Conservation (phyloP, 805 yeast genomes). For the Ogataea methanolica region DNA sequence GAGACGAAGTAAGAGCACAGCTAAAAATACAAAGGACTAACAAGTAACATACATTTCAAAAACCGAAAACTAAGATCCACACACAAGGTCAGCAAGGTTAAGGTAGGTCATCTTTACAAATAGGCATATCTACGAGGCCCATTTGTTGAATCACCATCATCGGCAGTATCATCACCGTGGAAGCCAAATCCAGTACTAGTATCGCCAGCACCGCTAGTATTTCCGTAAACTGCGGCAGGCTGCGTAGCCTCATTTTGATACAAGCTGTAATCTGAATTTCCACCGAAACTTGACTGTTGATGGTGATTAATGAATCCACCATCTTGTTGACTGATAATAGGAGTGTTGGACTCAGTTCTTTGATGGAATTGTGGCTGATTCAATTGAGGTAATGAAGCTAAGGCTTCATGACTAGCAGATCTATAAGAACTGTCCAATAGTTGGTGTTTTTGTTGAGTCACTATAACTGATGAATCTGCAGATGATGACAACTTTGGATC, state of each 20-base stretch:
- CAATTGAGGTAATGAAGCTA: background rate
- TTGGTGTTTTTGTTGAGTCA: no score
- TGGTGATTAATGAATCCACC: background rate
- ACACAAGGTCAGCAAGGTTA: background rate
- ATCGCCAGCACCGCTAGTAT: background rate
- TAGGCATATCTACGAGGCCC: background rate
- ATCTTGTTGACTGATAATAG: constrained; percentile 7
- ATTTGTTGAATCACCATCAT: background rate
- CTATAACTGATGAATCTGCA: no score
- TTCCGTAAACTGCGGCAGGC: constrained; percentile 11
- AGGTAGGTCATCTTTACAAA: background rate
- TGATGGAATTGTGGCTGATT: constrained; percentile 5
- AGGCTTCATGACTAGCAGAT: constrained; percentile 1
- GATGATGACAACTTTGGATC: no score
- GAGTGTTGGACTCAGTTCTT: constrained; percentile 17
- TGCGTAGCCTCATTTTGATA: constrained; percentile 7
- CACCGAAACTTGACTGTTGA: constrained; percentile 2
- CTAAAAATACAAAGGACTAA: background rate
- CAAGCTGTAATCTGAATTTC: constrained; percentile 7
- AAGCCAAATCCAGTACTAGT: constrained; percentile 2
- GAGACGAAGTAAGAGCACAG: background rate
- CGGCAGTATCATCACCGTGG: background rate
- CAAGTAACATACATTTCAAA: background rate
- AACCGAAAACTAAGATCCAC: background rate
- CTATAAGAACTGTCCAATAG: background rate